phyloP scores from a whole-genome alignment of 1,139 yeast genomes.

The Hyphopichia wangnamkhiaoensis region DNA sequence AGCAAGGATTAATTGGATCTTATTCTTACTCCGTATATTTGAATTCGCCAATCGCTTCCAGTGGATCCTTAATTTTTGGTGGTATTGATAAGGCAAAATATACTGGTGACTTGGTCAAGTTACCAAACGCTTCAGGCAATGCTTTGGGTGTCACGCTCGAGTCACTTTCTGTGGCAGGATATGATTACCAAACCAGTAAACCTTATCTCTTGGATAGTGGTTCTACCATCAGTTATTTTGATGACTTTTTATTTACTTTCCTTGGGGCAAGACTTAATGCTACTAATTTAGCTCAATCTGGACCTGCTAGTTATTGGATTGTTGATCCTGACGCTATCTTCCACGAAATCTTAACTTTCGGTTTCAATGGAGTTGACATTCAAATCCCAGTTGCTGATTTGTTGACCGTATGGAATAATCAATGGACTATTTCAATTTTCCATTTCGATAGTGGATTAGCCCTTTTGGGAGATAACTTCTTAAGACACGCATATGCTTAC shows the following conservation, averaged over 20 bases:
- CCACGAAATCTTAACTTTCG: constrained; percentile 21
- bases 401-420: constrained; percentile 9
- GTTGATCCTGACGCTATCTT: background rate
- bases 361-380: constrained; percentile 25
- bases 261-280: background rate
- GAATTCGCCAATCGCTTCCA: constrained; percentile 11
- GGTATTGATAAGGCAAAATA: constrained; percentile 23
- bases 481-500: constrained; percentile 23
- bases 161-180: background rate
- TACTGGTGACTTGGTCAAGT: constrained; percentile 19
- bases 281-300: background rate
- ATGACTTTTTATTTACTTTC: background rate
- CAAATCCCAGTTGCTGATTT: constrained; percentile 26
- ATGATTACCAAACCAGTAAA: no score
- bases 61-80: constrained; percentile 23
- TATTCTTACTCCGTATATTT: constrained; percentile 21
- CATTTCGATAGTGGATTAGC: background rate
- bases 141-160: constrained; percentile 6
- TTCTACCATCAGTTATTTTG: constrained; percentile 28
- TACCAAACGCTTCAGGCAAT: constrained; percentile 17
- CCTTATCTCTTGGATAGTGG: constrained; percentile 59
- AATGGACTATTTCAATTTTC: background rate
- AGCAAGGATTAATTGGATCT: constrained; percentile 19
- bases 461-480: constrained; percentile 18
- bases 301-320: background rate